These are phyloP conservation scores for Auricularia auricula-judae DNA, from an alignment of 768 basidiomycete species.

Conservation along the genomic window DNA sequence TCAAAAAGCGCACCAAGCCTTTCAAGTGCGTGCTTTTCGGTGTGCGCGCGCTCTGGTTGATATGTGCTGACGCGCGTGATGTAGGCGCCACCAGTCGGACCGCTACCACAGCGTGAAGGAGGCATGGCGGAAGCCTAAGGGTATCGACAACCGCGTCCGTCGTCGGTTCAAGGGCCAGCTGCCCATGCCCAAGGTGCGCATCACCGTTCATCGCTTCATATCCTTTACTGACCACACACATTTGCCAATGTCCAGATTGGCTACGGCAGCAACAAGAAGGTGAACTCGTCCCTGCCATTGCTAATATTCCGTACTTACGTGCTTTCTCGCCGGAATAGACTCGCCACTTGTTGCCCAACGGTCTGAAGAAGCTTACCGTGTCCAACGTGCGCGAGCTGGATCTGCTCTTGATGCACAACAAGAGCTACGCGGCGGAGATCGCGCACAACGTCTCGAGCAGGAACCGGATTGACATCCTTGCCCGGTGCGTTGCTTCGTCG, in stretches of 20 bases:
- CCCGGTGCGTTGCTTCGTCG: slow-evolving; percentile 43
- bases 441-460: slow-evolving; percentile 94
- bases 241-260: slow-evolving; percentile 40
- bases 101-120: slow-evolving; percentile 96
- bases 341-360: slow-evolving; percentile 90
- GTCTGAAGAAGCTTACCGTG: slow-evolving; percentile 91
- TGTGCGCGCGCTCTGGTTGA: slow-evolving; percentile 9
- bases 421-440: slow-evolving; percentile 89
- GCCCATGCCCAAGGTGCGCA: slow-evolving; percentile 87
- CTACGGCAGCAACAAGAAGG: slow-evolving; percentile 86
- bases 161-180: slow-evolving; percentile 92
- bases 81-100: slow-evolving; percentile 95
- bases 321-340: slow-evolving; percentile 36
- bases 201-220: background rate
- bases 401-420: slow-evolving; percentile 96
- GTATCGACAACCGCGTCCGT: slow-evolving; percentile 98
- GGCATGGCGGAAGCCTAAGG: slow-evolving; percentile 99
- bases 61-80: background rate
- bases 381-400: slow-evolving; percentile 91
- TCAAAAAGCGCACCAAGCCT: slow-evolving; percentile 94
- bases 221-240: background rate
- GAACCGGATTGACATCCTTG: slow-evolving; percentile 84
- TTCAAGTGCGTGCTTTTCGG: slow-evolving; percentile 59
- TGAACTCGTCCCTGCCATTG: slow-evolving; percentile 7
- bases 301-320: background rate